Evolutionary conservation across 208 protist genomes (phyloP).

Genomic region (Blechomonas ayalai): DNA sequence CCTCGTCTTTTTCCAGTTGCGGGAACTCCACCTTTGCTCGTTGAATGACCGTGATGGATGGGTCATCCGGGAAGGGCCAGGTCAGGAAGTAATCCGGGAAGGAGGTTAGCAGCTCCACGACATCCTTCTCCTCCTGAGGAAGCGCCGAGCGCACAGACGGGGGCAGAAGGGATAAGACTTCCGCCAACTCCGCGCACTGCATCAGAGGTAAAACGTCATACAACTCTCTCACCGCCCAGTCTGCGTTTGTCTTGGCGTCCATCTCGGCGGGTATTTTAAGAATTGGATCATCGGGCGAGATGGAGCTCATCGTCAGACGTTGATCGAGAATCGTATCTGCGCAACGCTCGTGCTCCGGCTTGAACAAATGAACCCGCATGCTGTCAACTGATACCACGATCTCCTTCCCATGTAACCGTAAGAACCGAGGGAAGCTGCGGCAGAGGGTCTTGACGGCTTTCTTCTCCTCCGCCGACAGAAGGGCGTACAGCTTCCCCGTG

Average conservation of each 20-base stretch:
- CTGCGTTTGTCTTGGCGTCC: slow-evolving; percentile 35
- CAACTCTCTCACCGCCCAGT: slow-evolving; percentile 70
- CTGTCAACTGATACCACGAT: slow-evolving; percentile 68
- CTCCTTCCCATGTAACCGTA: slow-evolving; percentile 69
- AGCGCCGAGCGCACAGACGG: slow-evolving; percentile 54
- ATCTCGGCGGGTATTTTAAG: slow-evolving; percentile 9
- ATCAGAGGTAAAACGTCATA: slow-evolving; percentile 82
- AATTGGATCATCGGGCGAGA: slow-evolving; percentile 51
- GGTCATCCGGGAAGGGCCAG: slow-evolving; percentile 74
- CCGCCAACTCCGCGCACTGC: slow-evolving; percentile 68
- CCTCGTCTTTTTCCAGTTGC: slow-evolving; percentile 31
- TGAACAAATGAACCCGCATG: slow-evolving; percentile 64
- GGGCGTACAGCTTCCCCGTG: slow-evolving; percentile 52
- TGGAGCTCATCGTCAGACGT: slow-evolving; percentile 35
- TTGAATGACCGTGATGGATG: slow-evolving; percentile 53
- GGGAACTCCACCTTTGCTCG: slow-evolving; percentile 64
- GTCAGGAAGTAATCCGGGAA: slow-evolving; percentile 67
- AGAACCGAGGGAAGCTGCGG: slow-evolving; percentile 72
- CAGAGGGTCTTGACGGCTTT: slow-evolving; percentile 38
- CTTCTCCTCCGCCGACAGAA: slow-evolving; percentile 54
- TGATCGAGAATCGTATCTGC: slow-evolving; percentile 69
- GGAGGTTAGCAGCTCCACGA: slow-evolving; percentile 28
- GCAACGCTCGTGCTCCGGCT: slow-evolving; percentile 64
- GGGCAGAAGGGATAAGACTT: slow-evolving; percentile 68
- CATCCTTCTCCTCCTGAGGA: slow-evolving; percentile 23